phyloP scores from a whole-genome alignment of 2,329 filamentous ascomycete genomes.

The Domatiomyces globalis region DNA sequence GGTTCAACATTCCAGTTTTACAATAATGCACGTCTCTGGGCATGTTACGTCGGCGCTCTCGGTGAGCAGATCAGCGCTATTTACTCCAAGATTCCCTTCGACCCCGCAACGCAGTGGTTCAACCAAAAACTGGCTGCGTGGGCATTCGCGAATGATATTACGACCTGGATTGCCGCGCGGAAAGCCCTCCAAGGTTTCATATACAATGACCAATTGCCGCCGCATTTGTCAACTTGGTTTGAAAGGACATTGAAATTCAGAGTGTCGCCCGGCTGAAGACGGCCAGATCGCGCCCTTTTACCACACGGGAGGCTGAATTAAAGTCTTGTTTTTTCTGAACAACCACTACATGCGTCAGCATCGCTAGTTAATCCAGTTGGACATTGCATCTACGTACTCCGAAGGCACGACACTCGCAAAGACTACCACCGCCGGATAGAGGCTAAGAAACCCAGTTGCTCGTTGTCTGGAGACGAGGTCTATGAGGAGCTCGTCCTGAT shows the following conservation, averaged over 20 bases:
- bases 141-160: constrained; percentile 1
- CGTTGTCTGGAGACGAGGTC: no score
- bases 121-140: not conserved
- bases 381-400: not conserved
- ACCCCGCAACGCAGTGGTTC: not conserved
- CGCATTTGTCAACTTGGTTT: not conserved
- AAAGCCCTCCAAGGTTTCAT: constrained; percentile 1
- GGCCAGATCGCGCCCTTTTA: not conserved
- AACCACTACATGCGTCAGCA: not conserved
- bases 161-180: constrained; percentile 8
- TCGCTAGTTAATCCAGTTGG: not conserved
- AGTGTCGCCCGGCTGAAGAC: not conserved
- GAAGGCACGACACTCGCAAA: not conserved
- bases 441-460: no score
- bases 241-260: not conserved
- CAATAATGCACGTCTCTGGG: constrained; percentile 5
- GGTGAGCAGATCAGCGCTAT: not conserved
- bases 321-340: not conserved
- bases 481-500: no score
- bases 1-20: not conserved
- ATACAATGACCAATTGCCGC: not conserved
- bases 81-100: not conserved
- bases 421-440: not conserved
- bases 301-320: no score
- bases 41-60: constrained; percentile 5